Conservation (phyloP, 225 moss, liverwort and hornwort genomes). For the Antitrichia curtipendula region DNA sequence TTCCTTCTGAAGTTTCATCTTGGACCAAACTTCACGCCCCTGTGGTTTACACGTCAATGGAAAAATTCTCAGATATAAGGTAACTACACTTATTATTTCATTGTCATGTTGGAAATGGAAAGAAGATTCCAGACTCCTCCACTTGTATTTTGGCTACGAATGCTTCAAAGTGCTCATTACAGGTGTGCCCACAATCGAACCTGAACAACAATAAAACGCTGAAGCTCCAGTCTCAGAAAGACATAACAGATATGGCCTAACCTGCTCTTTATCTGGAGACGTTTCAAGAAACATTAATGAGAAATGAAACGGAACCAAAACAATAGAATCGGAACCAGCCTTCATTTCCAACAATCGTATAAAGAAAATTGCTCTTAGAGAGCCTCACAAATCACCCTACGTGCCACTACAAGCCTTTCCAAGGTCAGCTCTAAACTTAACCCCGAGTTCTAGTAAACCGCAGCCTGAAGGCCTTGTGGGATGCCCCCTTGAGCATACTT, state of each 20-base stretch:
- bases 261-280: neutral
- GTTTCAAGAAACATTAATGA: neutral
- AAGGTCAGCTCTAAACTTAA: neutral
- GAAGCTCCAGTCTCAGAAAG: neutral
- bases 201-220: neutral
- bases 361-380: conserved; percentile 27
- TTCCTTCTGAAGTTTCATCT: neutral
- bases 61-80: neutral
- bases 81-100: neutral
- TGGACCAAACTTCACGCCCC: neutral
- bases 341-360: conserved; percentile 7
- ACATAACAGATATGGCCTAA: neutral
- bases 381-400: conserved; percentile 8
- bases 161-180: neutral
- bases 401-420: neutral
- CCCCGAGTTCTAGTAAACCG: neutral
- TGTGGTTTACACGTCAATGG: neutral
- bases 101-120: neutral
- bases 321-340: neutral
- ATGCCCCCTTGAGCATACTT: conserved; percentile 37
- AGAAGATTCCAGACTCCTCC: neutral
- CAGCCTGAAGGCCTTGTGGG: conserved; percentile 26
- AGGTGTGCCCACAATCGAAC: neutral
- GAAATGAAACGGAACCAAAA: neutral
- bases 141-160: neutral